Base-by-base conservation (phyloP, 768 basidiomycete species). In the Mycena rosella region DNA sequence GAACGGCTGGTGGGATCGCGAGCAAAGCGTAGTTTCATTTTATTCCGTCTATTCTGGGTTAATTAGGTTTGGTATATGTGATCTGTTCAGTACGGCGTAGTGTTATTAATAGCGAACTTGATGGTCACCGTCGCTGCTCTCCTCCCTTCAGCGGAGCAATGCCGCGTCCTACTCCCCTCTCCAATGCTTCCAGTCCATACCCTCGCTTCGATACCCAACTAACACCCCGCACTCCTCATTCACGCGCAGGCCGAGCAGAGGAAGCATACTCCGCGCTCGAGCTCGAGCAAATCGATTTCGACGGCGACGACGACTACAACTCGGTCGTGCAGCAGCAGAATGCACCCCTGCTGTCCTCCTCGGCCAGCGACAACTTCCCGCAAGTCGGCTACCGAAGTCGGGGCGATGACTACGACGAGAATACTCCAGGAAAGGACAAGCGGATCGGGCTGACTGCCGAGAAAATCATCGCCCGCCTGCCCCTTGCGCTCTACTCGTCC, bases 151-250 rank as follows among this genome's bases (percentile, higher is more conserved):
- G 53, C 45, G 47, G 42, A 65, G 61, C 42, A 40, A 85, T 86
- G 85, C 77, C 81, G 38, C 81, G 80, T 36, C 81, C 83, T 34
- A 74, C 74, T 57, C 82, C 82, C 26, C 73, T 86, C 27, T 73
- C 76, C n/a, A 80, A 79, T 61, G 48, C 81, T 29, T 68, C 79
- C 29, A 80, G 72, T 42, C 11, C 60, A 64, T 71, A 64, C 65
- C 76, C 36, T 69, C 78, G 59, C 48, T 71, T 65, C 49, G 80
- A 83, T 53, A 75, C 82, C 62, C 82, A 78, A 62, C 52, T 68
- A 30, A 89, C 88, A 20, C 89, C 89, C 3, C 81, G 89, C 61
- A 90, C 89, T 30, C 89, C 89, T 57, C 89, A 87, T 76, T 87
- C 87, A 38, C 86, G 86, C 68, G 82, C 87, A 45, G 89, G 87